phyloP scores from a whole-genome alignment of 2,329 filamentous ascomycete genomes.

The Tetracladium maxilliforme region DNA sequence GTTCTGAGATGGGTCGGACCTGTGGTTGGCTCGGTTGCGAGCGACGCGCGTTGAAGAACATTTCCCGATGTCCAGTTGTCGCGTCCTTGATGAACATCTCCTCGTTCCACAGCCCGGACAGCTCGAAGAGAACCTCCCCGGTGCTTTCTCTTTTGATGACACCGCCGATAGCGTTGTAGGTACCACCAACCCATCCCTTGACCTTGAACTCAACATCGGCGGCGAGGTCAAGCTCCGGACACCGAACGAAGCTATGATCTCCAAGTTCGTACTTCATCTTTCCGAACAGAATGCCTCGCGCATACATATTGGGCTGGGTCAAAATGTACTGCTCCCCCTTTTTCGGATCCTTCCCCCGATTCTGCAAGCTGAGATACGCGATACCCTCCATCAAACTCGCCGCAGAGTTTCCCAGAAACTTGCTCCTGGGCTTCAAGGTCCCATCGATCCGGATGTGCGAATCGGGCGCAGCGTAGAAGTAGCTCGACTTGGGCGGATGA shows the following conservation, averaged over 20 bases:
- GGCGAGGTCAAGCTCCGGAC: constrained; percentile 71
- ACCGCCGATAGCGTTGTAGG: constrained; percentile 91
- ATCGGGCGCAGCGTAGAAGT: constrained; percentile 95
- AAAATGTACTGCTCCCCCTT: constrained; percentile 89
- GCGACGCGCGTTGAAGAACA: constrained; percentile 75
- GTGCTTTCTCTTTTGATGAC: constrained; percentile 79
- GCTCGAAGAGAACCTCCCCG: constrained; percentile 76
- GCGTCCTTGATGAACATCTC: constrained; percentile 88
- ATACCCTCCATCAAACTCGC: constrained; percentile 98
- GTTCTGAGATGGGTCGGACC: constrained; percentile 68
- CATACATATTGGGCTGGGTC: constrained; percentile 99
- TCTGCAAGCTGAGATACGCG: constrained; percentile 70
- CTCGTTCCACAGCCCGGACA: constrained; percentile 85
- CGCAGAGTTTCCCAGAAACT: constrained; percentile 91
- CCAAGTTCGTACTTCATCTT: constrained; percentile 99
- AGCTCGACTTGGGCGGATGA: constrained; percentile 95
- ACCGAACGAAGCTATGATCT: constrained; percentile 85
- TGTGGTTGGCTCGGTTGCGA: constrained; percentile 63
- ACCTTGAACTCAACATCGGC: constrained; percentile 98
- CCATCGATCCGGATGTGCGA: constrained; percentile 93
- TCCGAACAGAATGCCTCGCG: constrained; percentile 87
- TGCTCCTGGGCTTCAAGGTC: constrained; percentile 85
- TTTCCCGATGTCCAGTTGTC: constrained; percentile 74
- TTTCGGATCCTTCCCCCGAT: constrained; percentile 51
- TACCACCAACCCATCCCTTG: constrained; percentile 92